Percentiles rank a stretch among this genome's conserved stretches.
phyloP scores from a whole-genome alignment of 345 rosid species.

The Brassica rapa region DNA sequence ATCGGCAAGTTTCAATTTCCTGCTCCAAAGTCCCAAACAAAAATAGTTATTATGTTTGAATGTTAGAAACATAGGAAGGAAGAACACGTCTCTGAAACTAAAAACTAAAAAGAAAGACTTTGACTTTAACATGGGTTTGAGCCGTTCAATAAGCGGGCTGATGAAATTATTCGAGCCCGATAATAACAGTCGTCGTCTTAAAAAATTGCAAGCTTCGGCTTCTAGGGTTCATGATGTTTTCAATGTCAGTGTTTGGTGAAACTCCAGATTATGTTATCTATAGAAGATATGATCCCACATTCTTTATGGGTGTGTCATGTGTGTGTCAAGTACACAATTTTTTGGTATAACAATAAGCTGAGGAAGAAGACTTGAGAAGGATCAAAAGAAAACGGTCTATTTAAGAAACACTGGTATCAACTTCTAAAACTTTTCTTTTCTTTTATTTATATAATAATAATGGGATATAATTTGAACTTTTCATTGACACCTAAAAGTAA shows the following conservation, averaged over 20 bases:
- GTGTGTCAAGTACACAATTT: not conserved
- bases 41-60: not conserved
- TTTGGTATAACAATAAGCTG: not conserved
- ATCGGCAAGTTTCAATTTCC: too few relatives aligned
- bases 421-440: not conserved
- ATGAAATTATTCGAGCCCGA: too few relatives aligned
- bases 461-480: not conserved
- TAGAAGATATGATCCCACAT: not conserved
- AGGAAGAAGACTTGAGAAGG: slow-evolving; percentile 27
- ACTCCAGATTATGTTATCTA: not conserved
- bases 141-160: too few relatives aligned
- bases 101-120: slow-evolving; percentile 20
- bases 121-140: too few relatives aligned
- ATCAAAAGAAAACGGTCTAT: slow-evolving; percentile 43
- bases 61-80: not conserved
- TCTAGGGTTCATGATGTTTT: too few relatives aligned
- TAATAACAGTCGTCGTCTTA: too few relatives aligned
- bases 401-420: slow-evolving; percentile 27
- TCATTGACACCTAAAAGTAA: slow-evolving; percentile 25
- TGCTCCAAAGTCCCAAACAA: too few relatives aligned
- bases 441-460: not conserved
- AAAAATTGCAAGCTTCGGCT: too few relatives aligned
- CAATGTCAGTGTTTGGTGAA: not conserved
- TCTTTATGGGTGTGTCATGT: not conserved
- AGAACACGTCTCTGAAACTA: slow-evolving; percentile 1